A percentile compares a stretch with the other conserved stretches of the same genome.
Evolutionary conservation across 306 rosid genomes (phyloP).

Genomic region (Adenanthera pavonina): DNA sequence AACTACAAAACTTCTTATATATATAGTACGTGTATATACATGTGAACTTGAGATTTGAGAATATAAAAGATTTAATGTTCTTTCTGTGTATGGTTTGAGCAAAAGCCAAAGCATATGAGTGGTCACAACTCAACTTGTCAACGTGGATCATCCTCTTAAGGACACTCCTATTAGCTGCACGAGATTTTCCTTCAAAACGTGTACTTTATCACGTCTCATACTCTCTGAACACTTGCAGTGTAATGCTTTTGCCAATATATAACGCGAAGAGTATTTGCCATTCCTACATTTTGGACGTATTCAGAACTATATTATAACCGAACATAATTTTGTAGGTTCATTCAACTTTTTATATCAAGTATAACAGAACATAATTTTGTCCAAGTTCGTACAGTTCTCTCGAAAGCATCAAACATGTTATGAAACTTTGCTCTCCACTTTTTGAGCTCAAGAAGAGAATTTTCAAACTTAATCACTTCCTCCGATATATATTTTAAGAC

Average conservation of each 20-base stretch:
- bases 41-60: background rate
- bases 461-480: no score
- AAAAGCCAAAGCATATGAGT: background rate
- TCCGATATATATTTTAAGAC: no score
- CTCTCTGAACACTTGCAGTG: background rate
- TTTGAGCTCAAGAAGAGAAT: no score
- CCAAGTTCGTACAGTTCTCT: background rate
- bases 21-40: background rate
- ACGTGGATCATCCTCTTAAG: background rate
- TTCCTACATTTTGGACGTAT: no score
- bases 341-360: background rate
- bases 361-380: no score
- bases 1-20: constrained; percentile 9
- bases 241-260: background rate
- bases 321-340: no score
- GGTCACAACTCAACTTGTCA: background rate
- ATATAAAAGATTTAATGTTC: background rate
- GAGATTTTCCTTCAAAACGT: background rate
- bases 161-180: background rate
- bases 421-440: background rate
- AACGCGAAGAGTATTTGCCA: background rate
- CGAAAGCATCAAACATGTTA: background rate
- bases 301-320: no score
- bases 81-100: background rate
- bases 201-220: background rate